phyloP scores from a whole-genome alignment of 2,329 filamentous ascomycete species.

The Aureobasidium sp. region DNA sequence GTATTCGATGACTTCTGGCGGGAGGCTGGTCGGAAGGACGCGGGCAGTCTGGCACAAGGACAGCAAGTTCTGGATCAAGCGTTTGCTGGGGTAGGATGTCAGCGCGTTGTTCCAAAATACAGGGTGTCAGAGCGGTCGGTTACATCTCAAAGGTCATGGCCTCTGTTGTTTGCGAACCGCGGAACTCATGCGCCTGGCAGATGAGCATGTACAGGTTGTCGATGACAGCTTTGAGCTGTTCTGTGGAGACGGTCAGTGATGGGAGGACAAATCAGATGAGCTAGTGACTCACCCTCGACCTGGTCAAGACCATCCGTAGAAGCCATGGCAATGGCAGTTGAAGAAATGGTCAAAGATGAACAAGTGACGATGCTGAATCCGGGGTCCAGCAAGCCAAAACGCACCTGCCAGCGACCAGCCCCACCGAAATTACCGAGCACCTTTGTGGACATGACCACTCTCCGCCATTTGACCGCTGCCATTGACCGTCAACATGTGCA shows the following conservation, averaged over 20 bases:
- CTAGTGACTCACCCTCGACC: constrained; percentile 25
- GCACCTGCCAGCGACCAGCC: constrained; percentile 3
- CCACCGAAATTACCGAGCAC: constrained; percentile 4
- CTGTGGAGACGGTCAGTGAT: constrained; percentile 25
- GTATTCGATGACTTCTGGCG: constrained; percentile 57
- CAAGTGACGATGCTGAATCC: background rate
- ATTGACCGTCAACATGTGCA: background rate
- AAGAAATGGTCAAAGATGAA: background rate
- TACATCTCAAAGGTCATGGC: constrained; percentile 55
- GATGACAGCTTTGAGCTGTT: constrained; percentile 54
- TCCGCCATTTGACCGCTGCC: background rate
- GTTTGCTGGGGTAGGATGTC: background rate
- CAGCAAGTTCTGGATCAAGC: constrained; percentile 47
- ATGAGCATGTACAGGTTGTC: constrained; percentile 54
- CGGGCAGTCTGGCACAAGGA: constrained; percentile 45
- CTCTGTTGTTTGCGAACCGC: constrained; percentile 49
- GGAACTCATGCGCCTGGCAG: constrained; percentile 54
- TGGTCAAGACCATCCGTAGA: constrained; percentile 28
- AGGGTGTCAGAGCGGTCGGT: background rate
- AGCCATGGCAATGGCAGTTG: background rate
- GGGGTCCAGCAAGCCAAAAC: background rate
- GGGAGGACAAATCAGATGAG: background rate
- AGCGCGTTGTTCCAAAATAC: background rate
- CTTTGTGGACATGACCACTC: background rate
- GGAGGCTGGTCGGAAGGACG: constrained; percentile 47